These are phyloP conservation scores for Spirogloea muscicola DNA, from an alignment of 139 green algal species.

Conservation along the genomic window DNA sequence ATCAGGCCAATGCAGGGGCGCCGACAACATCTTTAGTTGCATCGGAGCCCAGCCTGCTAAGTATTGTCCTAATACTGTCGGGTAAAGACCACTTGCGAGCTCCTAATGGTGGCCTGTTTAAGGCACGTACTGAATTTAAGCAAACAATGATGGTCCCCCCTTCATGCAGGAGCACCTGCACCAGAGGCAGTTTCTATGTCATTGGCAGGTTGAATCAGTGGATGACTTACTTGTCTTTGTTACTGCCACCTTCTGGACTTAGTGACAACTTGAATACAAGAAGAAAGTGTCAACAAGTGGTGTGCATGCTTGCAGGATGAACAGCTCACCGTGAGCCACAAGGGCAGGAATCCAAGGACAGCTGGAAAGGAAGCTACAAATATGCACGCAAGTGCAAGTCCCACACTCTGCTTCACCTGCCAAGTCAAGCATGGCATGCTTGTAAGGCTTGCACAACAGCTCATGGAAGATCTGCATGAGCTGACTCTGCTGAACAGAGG, in stretches of 20 bases:
- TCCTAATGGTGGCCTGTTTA: constrained; percentile 14
- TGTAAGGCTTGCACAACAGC: too few relatives aligned
- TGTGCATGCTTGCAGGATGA: not conserved
- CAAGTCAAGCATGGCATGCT: not conserved
- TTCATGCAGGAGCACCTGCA: constrained; percentile 44
- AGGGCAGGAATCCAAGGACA: constrained; percentile 25
- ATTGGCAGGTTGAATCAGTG: not conserved
- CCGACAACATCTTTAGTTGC: too few relatives aligned
- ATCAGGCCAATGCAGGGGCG: too few relatives aligned
- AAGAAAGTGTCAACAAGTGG: not conserved
- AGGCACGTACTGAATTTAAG: constrained; percentile 45
- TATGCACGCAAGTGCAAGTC: constrained; percentile 37
- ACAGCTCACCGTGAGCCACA: constrained; percentile 45
- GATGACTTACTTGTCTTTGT: not conserved
- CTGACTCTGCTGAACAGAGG: not conserved
- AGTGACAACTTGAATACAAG: not conserved
- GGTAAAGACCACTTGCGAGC: too few relatives aligned
- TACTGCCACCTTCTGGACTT: not conserved
- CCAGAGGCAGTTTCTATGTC: not conserved
- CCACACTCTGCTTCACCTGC: constrained; percentile 36
- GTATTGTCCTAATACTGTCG: too few relatives aligned
- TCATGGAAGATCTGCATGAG: too few relatives aligned
- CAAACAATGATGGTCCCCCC: constrained; percentile 49
- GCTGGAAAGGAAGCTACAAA: constrained; percentile 18
- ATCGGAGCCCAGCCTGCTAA: too few relatives aligned